Evolutionary conservation across 164 flowering plant genomes (phyloP), one percentile per base, ranked within the genome.

Genomic region (Cinnamomum chago): DNA sequence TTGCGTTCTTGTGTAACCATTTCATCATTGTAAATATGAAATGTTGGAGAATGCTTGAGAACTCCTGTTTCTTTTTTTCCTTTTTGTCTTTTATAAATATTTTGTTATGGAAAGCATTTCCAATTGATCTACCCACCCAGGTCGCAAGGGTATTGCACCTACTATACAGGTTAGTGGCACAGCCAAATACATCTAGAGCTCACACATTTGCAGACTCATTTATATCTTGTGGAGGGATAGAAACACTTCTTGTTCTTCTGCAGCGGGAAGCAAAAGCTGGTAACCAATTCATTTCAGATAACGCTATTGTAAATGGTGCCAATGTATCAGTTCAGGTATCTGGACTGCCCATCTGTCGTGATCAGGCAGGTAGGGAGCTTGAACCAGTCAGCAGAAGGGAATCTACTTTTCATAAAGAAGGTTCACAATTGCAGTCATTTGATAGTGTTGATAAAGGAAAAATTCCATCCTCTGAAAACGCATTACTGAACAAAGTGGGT

Each of bases 231-330:
- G 98, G 99, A 70, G 99, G 98, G 70, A 82, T 95, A 80, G 99
- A 95, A 80, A 89, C 94, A 68, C 93, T 95, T 84, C 93, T 95
- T 72, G 99, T 95, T 69, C 85, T 93, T 69, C 83, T 95, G 81
- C 99, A 95, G 75, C 86, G 91, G 47, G 97, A 93, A 88, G 92
- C 95, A 76, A 92, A 91, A 83, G 89, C 91, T 79, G 98, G 97
- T 74, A 95, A 95, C 60, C 58, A 14, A 68, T 75, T 50, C 58
- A 27, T 72, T 68, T 75, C 81, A 28, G 92, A 83, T 78, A 33
- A 74, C 35, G 74, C 83, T 73, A 47, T 75, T 28, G 55, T 58
- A 13, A 76, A 76, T 66, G 75, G 60, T 78, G 82, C 74, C 72
- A 65, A 50, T 68, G 58, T 70, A 51, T 55, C 79, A 6, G 20